These are phyloP conservation scores for Penicillium sp. DNA, from an alignment of 2,329 filamentous ascomycete genomes.

Conservation along the genomic window DNA sequence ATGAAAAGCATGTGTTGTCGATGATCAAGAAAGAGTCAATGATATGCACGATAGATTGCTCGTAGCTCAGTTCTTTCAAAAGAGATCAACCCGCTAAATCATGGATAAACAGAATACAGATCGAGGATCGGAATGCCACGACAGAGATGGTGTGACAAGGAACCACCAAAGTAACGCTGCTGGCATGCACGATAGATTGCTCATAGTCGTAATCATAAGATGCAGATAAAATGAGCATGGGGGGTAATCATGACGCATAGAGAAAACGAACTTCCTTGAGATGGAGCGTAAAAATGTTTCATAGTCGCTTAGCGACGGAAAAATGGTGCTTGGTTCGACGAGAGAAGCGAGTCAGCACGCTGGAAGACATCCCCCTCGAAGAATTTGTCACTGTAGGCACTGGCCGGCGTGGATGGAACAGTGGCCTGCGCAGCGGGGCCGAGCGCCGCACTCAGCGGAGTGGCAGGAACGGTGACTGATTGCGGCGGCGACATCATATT, in stretches of 20 bases:
- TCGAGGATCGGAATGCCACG: neutral
- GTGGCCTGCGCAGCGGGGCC: slow-evolving; percentile 89
- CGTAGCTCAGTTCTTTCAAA: neutral
- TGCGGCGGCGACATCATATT: slow-evolving; percentile 44
- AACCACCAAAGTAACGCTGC: neutral
- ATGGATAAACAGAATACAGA: neutral
- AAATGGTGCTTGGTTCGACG: slow-evolving; percentile 42
- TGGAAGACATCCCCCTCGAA: slow-evolving; percentile 52
- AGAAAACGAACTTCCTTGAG: neutral
- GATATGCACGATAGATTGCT: neutral
- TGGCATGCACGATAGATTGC: neutral
- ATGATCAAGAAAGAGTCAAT: neutral
- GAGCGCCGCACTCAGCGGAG: slow-evolving; percentile 82
- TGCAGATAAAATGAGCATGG: slow-evolving; percentile 1
- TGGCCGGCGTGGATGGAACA: slow-evolving; percentile 63
- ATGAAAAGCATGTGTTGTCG: neutral
- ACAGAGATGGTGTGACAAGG: neutral
- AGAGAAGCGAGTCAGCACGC: slow-evolving; percentile 48
- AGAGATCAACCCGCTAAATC: slow-evolving; percentile 1
- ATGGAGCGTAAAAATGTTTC: slow-evolving; percentile 8
- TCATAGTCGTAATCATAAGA: slow-evolving; percentile 16
- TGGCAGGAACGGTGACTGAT: slow-evolving; percentile 68
- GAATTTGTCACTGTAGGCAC: slow-evolving; percentile 48
- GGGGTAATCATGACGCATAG: neutral
- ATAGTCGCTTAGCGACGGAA: slow-evolving; percentile 36